Evolutionary conservation across 768 basidiomycete species (phyloP), one percentile per base, ranked within the genome.

Genomic region (Xerocomus brunneocitrinus): DNA sequence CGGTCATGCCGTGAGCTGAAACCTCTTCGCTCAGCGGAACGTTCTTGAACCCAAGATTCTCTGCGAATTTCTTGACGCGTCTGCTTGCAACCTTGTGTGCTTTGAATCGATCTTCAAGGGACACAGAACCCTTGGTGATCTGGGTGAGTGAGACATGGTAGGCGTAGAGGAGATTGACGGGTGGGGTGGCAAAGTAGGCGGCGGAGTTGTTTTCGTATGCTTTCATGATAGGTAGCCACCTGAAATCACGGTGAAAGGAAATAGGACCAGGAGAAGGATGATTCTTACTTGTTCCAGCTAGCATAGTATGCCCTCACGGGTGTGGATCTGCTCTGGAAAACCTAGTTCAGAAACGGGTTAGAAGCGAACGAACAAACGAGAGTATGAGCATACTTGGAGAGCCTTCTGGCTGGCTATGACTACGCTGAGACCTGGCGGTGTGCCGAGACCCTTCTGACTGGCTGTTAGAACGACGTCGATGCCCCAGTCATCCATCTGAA

Each of bases 1-100:
- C 95, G 6, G 88, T 90, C 97, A 99, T 98, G 38, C 95, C 95
- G 65, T 95, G 95, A 3, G 97, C 95, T 16, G 87, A 79, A 53
- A 80, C 77, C 3, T 76, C 72, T 2, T 81, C 74, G 27, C 78
- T 73, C 10, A 80, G 64, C 8, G 95, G 82, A 8, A 98, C 76
- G 62, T 83, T 83, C 63, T 74, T 84, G 60, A 98, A 74, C 2
- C 92, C 94, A 40, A 95, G 74, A 22, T 72, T 75, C 40, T 71
- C 65, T 5, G 84, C 83, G 1, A 82, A 80, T 6, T 79, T 70
- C 71, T 90, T 93, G 69, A 99, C 71, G 52, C 79, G 80, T 51
- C 75, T 63, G 53, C 84, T 86, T 1, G 82, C 83, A 38, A 81
- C 79, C 31, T 79, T 79, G 73, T 99, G 97, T 24, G 82, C 73